Evolutionary conservation across 345 rosid genomes (phyloP).

Genomic region (Citrus hindsii): DNA sequence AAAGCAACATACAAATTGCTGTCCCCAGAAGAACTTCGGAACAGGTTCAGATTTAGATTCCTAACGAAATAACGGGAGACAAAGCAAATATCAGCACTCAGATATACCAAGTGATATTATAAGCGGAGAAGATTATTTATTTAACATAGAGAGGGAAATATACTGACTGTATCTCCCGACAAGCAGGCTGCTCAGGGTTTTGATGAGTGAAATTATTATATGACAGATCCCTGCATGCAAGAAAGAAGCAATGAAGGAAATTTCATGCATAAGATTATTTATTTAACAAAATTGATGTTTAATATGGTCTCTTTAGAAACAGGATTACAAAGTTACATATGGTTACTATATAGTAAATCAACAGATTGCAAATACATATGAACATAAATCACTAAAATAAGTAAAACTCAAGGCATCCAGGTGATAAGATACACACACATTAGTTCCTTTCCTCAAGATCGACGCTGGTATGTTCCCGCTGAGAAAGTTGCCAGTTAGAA

Average conservation of each 20-base stretch:
- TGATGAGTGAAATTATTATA: constrained; percentile 29
- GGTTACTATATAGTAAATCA: background rate
- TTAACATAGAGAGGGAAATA: background rate
- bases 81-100: constrained; percentile 7
- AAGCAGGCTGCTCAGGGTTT: constrained; percentile 28
- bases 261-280: background rate
- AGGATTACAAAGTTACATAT: background rate
- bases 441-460: constrained; percentile 21
- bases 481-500: constrained; percentile 23
- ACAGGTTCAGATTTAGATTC: constrained; percentile 64
- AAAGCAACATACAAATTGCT: constrained; percentile 43
- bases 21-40: constrained; percentile 38
- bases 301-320: background rate
- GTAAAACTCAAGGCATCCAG: background rate
- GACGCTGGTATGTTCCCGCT: constrained; percentile 24
- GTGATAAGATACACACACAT: constrained; percentile 20
- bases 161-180: constrained; percentile 22
- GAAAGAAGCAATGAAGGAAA: background rate
- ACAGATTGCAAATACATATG: background rate
- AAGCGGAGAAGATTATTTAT: background rate
- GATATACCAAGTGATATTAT: background rate
- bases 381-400: background rate
- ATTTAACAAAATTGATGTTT: background rate
- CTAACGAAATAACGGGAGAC: constrained; percentile 23
- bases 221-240: constrained; percentile 37